These are phyloP conservation scores for Taiozyma onychis DNA, from an alignment of 1,139 yeast genomes.

Conservation along the genomic window DNA sequence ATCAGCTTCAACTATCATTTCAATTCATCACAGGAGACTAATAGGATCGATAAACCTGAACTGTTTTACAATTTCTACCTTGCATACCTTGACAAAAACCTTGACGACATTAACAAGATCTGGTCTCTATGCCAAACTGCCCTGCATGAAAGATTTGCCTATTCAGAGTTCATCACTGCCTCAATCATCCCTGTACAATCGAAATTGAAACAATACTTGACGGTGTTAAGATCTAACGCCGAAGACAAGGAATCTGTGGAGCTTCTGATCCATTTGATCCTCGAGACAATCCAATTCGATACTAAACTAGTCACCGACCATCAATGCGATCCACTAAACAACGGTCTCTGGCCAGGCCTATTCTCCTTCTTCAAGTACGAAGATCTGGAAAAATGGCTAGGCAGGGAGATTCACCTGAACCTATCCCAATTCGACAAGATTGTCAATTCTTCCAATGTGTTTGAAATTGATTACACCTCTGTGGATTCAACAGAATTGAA, in stretches of 20 bases:
- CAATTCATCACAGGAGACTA: conserved; percentile 52
- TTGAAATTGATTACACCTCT: conserved; percentile 57
- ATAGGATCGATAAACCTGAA: conserved; percentile 71
- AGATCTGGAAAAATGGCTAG: conserved; percentile 58
- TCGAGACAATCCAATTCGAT: conserved; percentile 29
- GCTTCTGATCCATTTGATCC: conserved; percentile 28
- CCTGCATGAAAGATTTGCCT: conserved; percentile 25
- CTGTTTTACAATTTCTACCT: conserved; percentile 61
- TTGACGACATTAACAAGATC: conserved; percentile 32
- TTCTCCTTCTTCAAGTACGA: conserved; percentile 44
- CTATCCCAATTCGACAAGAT: conserved; percentile 54
- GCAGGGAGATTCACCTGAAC: conserved; percentile 56
- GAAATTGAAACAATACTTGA: conserved; percentile 37
- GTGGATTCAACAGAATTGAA: conserved; percentile 37
- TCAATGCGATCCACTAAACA: conserved; percentile 27
- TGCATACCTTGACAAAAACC: conserved; percentile 43
- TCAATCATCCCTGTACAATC: conserved; percentile 44
- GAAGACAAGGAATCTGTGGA: conserved; percentile 55
- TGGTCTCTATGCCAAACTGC: conserved; percentile 28
- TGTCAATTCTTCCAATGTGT: conserved; percentile 46
- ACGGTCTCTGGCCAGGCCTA: conserved; percentile 50
- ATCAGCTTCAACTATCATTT: conserved; percentile 74
- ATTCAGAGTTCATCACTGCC: conserved; percentile 51
- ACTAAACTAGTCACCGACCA: conserved; percentile 18
- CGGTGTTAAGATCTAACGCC: conserved; percentile 34